A percentile compares a stretch with the other conserved stretches of the same genome.
Evolutionary conservation across 1,139 yeast genomes (phyloP).

Genomic region (Taphrina confusa): DNA sequence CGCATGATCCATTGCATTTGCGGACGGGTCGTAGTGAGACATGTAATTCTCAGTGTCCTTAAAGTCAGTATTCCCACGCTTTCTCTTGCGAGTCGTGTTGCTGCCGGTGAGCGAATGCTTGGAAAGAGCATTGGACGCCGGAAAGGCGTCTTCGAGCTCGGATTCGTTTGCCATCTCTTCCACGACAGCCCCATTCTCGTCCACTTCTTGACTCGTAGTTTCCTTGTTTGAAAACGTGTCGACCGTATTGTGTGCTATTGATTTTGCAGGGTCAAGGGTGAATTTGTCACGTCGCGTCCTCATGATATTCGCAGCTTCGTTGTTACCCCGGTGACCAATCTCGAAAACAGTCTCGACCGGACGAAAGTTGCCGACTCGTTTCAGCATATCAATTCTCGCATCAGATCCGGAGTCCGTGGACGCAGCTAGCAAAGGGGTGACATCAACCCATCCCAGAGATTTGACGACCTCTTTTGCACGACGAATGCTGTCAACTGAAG

Average conservation of each 20-base stretch:
- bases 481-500: constrained; percentile 80
- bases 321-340: constrained; percentile 54
- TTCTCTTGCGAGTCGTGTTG: constrained; percentile 45
- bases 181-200: constrained; percentile 42
- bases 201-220: constrained; percentile 42
- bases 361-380: constrained; percentile 65
- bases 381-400: constrained; percentile 73
- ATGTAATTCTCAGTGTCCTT: constrained; percentile 83
- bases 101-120: constrained; percentile 12
- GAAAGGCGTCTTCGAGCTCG: constrained; percentile 44
- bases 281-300: constrained; percentile 78
- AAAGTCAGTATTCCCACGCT: constrained; percentile 52
- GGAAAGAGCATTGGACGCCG: constrained; percentile 18
- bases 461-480: constrained; percentile 77
- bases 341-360: constrained; percentile 92
- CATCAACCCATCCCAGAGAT: constrained; percentile 86
- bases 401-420: constrained; percentile 51
- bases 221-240: neutral
- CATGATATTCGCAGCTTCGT: constrained; percentile 80
- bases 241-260: constrained; percentile 1
- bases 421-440: constrained; percentile 56
- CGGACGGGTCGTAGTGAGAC: constrained; percentile 85
- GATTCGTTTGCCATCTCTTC: constrained; percentile 43
- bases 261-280: constrained; percentile 52
- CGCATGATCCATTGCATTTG: constrained; percentile 82